A percentile compares a stretch with the other conserved stretches of the same genome.
Conservation (phyloP, 1,284 basidiomycete genomes). For the Cutaneotrichosporon sp. region DNA sequence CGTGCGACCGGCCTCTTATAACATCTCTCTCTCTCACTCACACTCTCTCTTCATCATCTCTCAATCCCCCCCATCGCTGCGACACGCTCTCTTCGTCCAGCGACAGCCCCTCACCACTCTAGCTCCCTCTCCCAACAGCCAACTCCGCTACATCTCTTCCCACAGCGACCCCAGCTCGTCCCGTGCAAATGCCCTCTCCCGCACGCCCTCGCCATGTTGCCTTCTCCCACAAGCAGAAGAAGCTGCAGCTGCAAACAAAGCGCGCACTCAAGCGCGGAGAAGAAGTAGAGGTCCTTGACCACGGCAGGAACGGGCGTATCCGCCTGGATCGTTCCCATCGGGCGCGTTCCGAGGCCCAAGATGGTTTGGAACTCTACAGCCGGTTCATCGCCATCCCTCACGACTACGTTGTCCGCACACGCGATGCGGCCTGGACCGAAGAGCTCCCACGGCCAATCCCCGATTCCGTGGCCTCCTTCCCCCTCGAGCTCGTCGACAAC, state of each 20-base stretch:
- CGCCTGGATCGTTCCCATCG: constrained; percentile 46
- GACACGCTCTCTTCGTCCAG: too few relatives aligned
- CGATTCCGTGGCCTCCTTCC: constrained; percentile 56
- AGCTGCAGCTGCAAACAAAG: constrained; percentile 66
- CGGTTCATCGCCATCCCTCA: constrained; percentile 62
- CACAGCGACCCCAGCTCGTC: background rate
- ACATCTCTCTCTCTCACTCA: too few relatives aligned
- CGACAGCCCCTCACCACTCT: too few relatives aligned
- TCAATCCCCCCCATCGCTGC: too few relatives aligned
- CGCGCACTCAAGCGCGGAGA: constrained; percentile 79
- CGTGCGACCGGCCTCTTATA: too few relatives aligned
- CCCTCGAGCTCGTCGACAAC: constrained; percentile 34
- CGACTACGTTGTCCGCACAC: constrained; percentile 66
- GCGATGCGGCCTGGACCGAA: constrained; percentile 60
- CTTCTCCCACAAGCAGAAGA: constrained; percentile 67
- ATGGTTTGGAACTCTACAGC: background rate
- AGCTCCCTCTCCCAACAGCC: background rate
- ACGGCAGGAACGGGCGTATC: constrained; percentile 28
- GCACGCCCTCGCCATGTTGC: background rate
- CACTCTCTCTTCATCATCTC: too few relatives aligned
- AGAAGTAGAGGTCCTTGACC: constrained; percentile 5
- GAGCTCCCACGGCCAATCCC: constrained; percentile 65
- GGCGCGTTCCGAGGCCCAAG: constrained; percentile 40
- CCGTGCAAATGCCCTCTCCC: background rate
- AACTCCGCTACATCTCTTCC: background rate